Percentiles rank a stretch among this genome's conserved stretches.
Conservation (phyloP, 441 rosid genomes). For the Gossypium schwendimanii region DNA sequence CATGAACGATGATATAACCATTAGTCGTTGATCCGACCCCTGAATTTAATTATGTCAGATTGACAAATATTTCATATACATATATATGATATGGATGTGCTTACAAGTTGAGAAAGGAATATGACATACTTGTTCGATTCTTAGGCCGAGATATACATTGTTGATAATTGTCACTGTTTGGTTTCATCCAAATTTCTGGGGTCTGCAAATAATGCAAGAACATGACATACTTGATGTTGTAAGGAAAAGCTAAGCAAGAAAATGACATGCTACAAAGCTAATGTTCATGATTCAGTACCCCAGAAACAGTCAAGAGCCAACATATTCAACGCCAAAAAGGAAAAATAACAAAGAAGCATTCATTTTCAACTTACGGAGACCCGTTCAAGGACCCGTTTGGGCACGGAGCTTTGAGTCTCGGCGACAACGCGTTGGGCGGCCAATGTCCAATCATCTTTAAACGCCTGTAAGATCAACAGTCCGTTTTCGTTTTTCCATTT, state of each 20-base stretch:
- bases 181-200: conserved; percentile 88
- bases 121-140: conserved; percentile 43
- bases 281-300: neutral
- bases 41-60: conserved; percentile 13
- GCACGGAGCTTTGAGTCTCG: conserved; percentile 29
- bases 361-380: conserved; percentile 46
- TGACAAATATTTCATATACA: neutral
- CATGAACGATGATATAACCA: conserved; percentile 80
- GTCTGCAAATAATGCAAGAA: conserved; percentile 29
- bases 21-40: conserved; percentile 42
- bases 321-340: conserved; percentile 11
- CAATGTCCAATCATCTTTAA: conserved; percentile 47
- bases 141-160: conserved; percentile 60
- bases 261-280: neutral
- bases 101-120: neutral
- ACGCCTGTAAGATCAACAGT: conserved; percentile 32
- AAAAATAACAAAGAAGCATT: neutral
- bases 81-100: neutral
- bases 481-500: conserved; percentile 23
- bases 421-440: conserved; percentile 55
- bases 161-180: conserved; percentile 50
- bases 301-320: conserved; percentile 14
- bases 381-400: conserved; percentile 44
- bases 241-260: neutral
- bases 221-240: neutral